A percentile compares a stretch with the other conserved stretches of the same genome.
phyloP scores from a whole-genome alignment of 1,139 yeast species.

The Blastobotrys proliferans region DNA sequence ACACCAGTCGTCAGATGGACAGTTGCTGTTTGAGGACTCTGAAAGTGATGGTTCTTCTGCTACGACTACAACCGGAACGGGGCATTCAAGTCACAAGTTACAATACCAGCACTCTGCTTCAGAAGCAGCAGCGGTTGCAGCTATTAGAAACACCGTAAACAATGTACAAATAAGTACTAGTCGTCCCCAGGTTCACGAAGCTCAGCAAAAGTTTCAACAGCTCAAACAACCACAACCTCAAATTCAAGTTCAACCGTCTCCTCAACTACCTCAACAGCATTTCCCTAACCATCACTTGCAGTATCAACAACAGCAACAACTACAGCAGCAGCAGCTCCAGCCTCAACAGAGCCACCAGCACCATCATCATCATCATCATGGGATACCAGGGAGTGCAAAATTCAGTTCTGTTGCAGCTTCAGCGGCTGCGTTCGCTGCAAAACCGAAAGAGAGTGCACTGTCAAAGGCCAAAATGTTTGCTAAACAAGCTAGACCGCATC shows the following conservation, averaged over 20 bases:
- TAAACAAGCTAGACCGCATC: constrained; percentile 33
- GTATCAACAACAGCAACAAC: background rate
- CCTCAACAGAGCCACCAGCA: background rate
- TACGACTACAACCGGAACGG: constrained; percentile 10
- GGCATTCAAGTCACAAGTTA: constrained; percentile 8
- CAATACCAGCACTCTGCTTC: constrained; percentile 19
- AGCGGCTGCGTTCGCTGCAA: constrained; percentile 31
- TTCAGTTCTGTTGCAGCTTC: constrained; percentile 27
- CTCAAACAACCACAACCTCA: constrained; percentile 1
- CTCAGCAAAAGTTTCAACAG: constrained; percentile 3
- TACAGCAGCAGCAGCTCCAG: background rate
- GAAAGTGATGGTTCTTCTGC: constrained; percentile 14
- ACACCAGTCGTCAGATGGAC: too few relatives aligned
- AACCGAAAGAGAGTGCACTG: constrained; percentile 31
- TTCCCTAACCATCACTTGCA: background rate
- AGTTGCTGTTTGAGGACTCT: constrained; percentile 9
- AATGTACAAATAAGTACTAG: constrained; percentile 1
- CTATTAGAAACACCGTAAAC: constrained; percentile 18
- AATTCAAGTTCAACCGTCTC: background rate
- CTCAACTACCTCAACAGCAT: background rate
- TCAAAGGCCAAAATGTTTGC: constrained; percentile 36
- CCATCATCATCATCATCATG: background rate
- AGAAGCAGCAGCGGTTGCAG: constrained; percentile 26
- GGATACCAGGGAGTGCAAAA: constrained; percentile 15
- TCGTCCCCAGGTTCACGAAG: constrained; percentile 2